phyloP scores from a whole-genome alignment of 768 basidiomycete genomes.

The Boletus rubescentipes region DNA sequence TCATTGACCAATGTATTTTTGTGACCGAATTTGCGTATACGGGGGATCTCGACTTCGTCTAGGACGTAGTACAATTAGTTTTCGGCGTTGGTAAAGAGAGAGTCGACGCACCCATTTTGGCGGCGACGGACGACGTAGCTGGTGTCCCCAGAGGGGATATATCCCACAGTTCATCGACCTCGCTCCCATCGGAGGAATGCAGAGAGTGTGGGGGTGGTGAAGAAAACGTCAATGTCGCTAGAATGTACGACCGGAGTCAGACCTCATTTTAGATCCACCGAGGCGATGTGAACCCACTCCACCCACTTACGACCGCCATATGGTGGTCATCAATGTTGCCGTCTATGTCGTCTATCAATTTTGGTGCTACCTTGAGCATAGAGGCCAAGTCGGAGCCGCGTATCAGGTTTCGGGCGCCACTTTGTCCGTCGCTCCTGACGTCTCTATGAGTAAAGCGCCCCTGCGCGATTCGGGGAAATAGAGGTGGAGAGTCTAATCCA shows the following conservation, averaged over 20 bases:
- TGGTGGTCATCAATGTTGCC: conserved; percentile 46
- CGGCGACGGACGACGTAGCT: conserved; percentile 38
- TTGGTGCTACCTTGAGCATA: conserved; percentile 22
- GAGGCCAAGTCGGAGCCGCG: conserved; percentile 28
- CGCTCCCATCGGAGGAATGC: conserved; percentile 39
- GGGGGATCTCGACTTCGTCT: conserved; percentile 58
- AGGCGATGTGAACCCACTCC: conserved; percentile 46
- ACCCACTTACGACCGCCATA: conserved; percentile 62
- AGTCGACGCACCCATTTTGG: conserved; percentile 47
- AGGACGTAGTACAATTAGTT: conserved; percentile 1
- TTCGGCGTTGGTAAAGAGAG: not conserved
- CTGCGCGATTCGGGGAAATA: conserved; percentile 41
- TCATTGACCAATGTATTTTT: conserved; percentile 13
- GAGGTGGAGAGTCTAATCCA: conserved; percentile 39
- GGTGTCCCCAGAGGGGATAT: conserved; percentile 48
- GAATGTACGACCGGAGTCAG: conserved; percentile 6
- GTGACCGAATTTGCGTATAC: conserved; percentile 46
- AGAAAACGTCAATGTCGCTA: conserved; percentile 40
- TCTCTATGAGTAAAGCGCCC: not conserved
- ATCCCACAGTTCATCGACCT: conserved; percentile 53
- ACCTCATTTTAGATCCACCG: not conserved
- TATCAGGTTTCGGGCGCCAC: conserved; percentile 7
- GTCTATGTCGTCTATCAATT: conserved; percentile 39
- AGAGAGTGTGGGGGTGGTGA: conserved; percentile 38
- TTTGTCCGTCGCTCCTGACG: not conserved